Conservation (phyloP, 2,329 filamentous ascomycete species). For the Fusarium longipes region DNA sequence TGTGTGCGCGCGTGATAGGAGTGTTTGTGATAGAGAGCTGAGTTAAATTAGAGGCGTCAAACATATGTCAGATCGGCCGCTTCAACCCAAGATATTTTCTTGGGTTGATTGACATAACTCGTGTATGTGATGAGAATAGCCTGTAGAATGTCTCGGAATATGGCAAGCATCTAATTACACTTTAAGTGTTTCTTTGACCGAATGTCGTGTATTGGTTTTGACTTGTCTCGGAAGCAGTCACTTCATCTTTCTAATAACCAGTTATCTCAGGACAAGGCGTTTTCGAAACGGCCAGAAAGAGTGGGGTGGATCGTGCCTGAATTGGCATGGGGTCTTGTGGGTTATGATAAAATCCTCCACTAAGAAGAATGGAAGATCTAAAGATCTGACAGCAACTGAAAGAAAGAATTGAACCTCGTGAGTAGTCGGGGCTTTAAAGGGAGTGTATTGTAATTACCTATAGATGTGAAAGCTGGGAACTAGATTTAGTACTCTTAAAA, state of each 20-base stretch:
- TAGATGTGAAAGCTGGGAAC: too few species aligned
- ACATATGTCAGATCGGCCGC: background rate
- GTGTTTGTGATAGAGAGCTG: conserved; percentile 6
- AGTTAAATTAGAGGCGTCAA: conserved; percentile 9
- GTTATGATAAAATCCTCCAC: conserved; percentile 4
- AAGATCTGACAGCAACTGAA: background rate
- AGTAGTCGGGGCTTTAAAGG: background rate
- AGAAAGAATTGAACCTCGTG: background rate
- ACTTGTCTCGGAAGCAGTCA: background rate
- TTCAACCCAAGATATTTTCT: background rate
- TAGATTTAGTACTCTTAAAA: background rate
- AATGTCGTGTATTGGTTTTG: conserved; percentile 7
- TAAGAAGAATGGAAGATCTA: background rate
- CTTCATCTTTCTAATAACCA: background rate
- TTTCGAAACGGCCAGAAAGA: conserved; percentile 9
- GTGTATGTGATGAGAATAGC: background rate
- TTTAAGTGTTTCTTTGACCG: background rate
- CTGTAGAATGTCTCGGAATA: background rate
- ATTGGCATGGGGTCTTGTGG: conserved; percentile 4
- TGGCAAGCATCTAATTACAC: background rate
- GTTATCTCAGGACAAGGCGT: conserved; percentile 6
- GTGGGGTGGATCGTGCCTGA: conserved; percentile 8
- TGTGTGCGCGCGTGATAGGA: background rate
- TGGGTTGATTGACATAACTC: background rate
- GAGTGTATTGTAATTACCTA: too few species aligned